Conservation (phyloP, 345 rosid species). For the Trapa incisa region DNA sequence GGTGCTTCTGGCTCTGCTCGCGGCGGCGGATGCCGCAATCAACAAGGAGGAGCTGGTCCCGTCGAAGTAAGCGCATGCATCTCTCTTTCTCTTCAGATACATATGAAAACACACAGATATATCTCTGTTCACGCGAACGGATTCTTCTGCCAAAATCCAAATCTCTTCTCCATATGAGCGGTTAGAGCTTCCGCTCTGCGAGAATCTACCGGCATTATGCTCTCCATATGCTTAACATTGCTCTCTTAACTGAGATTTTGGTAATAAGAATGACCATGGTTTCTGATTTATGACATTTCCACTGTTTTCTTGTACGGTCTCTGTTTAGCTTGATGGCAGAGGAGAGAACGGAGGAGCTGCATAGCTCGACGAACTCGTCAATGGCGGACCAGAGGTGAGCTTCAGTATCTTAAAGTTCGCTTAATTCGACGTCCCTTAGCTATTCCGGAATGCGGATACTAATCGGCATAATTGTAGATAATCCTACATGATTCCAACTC, state of each 20-base stretch:
- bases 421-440: background rate
- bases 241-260: background rate
- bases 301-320: background rate
- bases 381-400: conserved; percentile 33
- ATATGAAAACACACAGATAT: no score
- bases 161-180: no score
- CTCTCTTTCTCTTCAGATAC: background rate
- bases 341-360: conserved; percentile 10
- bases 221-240: background rate
- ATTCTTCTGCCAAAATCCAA: background rate
- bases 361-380: conserved; percentile 36
- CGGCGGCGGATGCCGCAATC: conserved; percentile 18
- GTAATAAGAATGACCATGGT: background rate
- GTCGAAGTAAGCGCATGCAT: conserved; percentile 6
- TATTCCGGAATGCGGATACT: no score
- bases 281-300: background rate
- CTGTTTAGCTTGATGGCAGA: background rate
- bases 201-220: background rate
- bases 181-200: no score
- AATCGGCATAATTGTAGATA: background rate
- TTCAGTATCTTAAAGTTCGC: background rate
- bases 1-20: conserved; percentile 19
- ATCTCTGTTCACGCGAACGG: background rate
- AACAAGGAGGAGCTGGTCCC: background rate
- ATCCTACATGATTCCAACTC: background rate